A percentile compares a stretch with the other conserved stretches of the same genome.
Conservation (phyloP, 305 asterid species). For the Fraxinus sp. region DNA sequence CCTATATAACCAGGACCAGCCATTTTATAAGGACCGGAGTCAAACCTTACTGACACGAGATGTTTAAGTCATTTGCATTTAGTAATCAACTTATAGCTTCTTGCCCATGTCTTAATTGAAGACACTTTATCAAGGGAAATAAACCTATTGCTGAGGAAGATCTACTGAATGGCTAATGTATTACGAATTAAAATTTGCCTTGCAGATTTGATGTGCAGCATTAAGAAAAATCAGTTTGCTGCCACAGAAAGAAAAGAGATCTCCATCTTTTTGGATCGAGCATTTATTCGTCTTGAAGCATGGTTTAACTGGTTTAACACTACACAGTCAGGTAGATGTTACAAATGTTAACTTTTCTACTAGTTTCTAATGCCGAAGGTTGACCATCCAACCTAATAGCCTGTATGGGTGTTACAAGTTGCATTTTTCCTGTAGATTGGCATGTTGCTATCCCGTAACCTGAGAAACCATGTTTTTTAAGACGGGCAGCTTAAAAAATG, state of each 20-base stretch:
- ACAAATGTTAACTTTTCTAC: background rate
- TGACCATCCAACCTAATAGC: background rate
- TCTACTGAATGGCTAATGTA: slow-evolving; percentile 13
- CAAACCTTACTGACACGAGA: background rate
- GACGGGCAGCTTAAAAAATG: slow-evolving; percentile 19
- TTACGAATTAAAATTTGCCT: slow-evolving; percentile 21
- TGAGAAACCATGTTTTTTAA: slow-evolving; percentile 12
- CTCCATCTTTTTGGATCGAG: slow-evolving; percentile 64
- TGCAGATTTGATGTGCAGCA: slow-evolving; percentile 68
- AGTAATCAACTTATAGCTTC: slow-evolving; percentile 7
- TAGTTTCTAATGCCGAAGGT: background rate
- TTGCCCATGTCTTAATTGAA: background rate
- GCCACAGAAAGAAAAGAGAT: slow-evolving; percentile 58
- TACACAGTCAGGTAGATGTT: slow-evolving; percentile 74
- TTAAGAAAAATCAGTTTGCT: slow-evolving; percentile 64
- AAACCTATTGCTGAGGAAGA: slow-evolving; percentile 15
- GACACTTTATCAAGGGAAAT: background rate
- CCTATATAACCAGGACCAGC: background rate
- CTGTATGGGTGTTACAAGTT: slow-evolving; percentile 7
- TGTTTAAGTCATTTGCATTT: background rate
- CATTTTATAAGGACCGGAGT: background rate
- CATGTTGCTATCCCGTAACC: slow-evolving; percentile 23
- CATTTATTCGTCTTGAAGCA: slow-evolving; percentile 83
- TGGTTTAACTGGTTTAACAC: slow-evolving; percentile 96
- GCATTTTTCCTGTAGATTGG: background rate